Evolutionary conservation across 805 yeast species (phyloP).

Genomic region (Candida loeiensis): DNA sequence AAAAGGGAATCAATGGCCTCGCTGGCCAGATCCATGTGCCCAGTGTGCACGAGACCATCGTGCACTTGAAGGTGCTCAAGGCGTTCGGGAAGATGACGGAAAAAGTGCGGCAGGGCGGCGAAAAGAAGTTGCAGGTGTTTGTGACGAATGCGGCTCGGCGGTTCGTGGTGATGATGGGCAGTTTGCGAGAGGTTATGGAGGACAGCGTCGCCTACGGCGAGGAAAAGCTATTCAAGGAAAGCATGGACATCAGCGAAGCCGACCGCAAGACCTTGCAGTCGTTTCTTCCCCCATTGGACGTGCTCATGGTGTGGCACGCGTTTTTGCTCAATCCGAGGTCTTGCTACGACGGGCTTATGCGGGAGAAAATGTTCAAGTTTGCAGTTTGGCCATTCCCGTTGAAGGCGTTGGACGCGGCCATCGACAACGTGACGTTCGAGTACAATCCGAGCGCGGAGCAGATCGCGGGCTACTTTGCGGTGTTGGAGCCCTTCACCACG

Average conservation of each 20-base stretch:
- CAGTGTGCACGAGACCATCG: not conserved
- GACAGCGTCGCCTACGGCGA: too few relatives aligned
- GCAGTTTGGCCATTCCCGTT: slow-evolving; percentile 20
- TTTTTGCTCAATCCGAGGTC: slow-evolving; percentile 19
- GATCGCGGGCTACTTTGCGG: not conserved
- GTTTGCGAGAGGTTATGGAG: too few relatives aligned
- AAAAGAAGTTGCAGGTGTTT: slow-evolving; percentile 21
- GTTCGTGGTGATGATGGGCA: slow-evolving; percentile 18
- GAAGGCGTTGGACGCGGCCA: slow-evolving; percentile 8
- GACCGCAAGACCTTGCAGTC: not conserved
- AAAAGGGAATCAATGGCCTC: not conserved
- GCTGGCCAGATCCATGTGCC: not conserved
- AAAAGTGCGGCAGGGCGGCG: not conserved
- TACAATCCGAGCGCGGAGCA: slow-evolving; percentile 9
- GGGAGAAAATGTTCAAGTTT: slow-evolving; percentile 16
- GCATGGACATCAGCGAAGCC: too few relatives aligned
- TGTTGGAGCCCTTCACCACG: not conserved
- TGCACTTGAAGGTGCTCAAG: not conserved
- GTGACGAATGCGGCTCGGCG: slow-evolving; percentile 21
- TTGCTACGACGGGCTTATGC: slow-evolving; percentile 14
- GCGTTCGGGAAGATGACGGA: not conserved
- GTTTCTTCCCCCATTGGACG: slow-evolving; percentile 22
- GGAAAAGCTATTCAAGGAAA: too few relatives aligned
- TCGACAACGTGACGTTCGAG: slow-evolving; percentile 13
- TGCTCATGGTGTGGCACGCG: slow-evolving; percentile 24